phyloP scores from a whole-genome alignment of 2,329 filamentous ascomycete species.

The Nemania sp. region DNA sequence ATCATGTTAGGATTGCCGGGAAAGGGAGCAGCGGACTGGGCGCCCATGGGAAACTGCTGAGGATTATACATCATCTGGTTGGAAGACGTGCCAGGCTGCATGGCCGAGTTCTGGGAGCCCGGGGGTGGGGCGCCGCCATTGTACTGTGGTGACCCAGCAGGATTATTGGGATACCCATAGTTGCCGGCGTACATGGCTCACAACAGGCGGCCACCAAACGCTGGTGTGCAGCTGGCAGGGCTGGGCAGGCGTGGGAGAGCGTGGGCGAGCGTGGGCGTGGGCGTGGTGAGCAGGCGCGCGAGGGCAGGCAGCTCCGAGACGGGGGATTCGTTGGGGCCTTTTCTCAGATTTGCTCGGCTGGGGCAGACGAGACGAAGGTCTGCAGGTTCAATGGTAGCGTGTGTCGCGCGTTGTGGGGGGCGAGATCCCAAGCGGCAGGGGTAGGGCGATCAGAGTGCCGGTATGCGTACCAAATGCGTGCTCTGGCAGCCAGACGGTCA shows the following conservation, averaged over 20 bases:
- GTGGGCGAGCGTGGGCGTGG: constrained; percentile 13
- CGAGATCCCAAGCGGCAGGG: constrained; percentile 34
- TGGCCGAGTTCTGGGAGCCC: constrained; percentile 48
- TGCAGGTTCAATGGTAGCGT: constrained; percentile 14
- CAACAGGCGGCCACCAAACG: constrained; percentile 36
- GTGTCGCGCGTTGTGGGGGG: constrained; percentile 39
- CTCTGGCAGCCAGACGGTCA: constrained; percentile 9
- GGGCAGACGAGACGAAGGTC: constrained; percentile 29
- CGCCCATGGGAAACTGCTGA: constrained; percentile 60
- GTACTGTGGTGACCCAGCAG: constrained; percentile 52
- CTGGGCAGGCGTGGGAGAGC: constrained; percentile 28
- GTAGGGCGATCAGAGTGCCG: constrained; percentile 36
- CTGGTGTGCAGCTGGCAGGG: constrained; percentile 38
- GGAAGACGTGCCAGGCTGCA: constrained; percentile 48
- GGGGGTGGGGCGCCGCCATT: constrained; percentile 49
- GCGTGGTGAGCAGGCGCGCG: constrained; percentile 16
- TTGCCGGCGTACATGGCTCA: constrained; percentile 58
- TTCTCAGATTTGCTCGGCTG: constrained; percentile 33
- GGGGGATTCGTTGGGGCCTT: constrained; percentile 30
- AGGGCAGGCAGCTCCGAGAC: constrained; percentile 34
- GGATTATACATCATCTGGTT: constrained; percentile 60
- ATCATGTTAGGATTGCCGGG: constrained; percentile 60
- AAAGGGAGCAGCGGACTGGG: constrained; percentile 50
- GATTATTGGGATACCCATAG: constrained; percentile 58
- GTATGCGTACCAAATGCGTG: constrained; percentile 13